These are phyloP conservation scores for Chlorella sp. DNA, from an alignment of 139 green algal species.

Conservation along the genomic window DNA sequence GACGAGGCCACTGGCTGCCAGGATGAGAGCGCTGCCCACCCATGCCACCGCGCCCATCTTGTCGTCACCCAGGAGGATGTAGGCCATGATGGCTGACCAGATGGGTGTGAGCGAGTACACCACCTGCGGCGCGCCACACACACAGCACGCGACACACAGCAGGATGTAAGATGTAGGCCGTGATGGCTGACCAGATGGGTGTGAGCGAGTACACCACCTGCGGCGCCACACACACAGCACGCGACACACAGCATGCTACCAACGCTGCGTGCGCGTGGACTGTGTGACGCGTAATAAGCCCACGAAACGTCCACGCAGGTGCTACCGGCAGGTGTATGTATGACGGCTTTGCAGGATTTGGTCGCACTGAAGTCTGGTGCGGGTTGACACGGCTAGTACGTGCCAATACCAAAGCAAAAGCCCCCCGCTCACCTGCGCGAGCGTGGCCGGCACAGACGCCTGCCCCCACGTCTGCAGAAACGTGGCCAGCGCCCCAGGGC, in stretches of 20 bases:
- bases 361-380: no score
- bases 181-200: slow-evolving; percentile 37
- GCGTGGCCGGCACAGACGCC: not conserved
- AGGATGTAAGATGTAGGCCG: slow-evolving; percentile 23
- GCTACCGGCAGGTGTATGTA: no score
- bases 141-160: no score
- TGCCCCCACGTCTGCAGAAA: slow-evolving; percentile 37
- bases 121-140: slow-evolving; percentile 18
- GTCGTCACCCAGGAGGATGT: slow-evolving; percentile 34
- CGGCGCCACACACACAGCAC: no score
- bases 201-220: slow-evolving; percentile 43
- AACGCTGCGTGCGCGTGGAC: not conserved
- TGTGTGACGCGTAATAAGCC: no score
- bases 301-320: no score
- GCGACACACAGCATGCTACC: no score
- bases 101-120: slow-evolving; percentile 44
- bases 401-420: no score
- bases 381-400: no score
- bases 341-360: no score
- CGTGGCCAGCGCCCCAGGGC: slow-evolving; percentile 35
- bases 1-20: slow-evolving; percentile 20
- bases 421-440: slow-evolving; percentile 22
- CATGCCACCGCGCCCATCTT: slow-evolving; percentile 27
- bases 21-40: slow-evolving; percentile 28
- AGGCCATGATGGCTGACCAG: slow-evolving; percentile 35